phyloP scores from a whole-genome alignment of 306 rosid species.

The Senna tora region DNA sequence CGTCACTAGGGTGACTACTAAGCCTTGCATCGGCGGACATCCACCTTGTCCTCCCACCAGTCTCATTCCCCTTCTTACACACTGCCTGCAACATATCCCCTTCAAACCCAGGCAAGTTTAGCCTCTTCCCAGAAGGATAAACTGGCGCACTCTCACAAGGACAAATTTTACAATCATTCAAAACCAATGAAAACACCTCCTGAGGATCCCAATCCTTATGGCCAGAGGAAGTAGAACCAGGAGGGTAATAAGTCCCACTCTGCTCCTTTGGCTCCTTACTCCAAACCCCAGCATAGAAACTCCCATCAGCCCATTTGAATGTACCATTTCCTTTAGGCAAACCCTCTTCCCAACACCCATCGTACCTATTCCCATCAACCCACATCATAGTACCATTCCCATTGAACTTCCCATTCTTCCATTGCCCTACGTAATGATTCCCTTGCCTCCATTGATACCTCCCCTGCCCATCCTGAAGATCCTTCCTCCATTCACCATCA shows the following conservation, averaged over 20 bases:
- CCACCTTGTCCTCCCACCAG: slow-evolving; percentile 39
- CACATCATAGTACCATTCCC: slow-evolving; percentile 85
- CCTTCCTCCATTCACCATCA: slow-evolving; percentile 96
- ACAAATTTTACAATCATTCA: slow-evolving; percentile 45
- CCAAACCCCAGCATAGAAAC: slow-evolving; percentile 87
- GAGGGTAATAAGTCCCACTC: slow-evolving; percentile 72
- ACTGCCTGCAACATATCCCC: slow-evolving; percentile 36
- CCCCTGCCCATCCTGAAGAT: slow-evolving; percentile 79
- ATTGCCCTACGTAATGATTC: slow-evolving; percentile 76
- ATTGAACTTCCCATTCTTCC: slow-evolving; percentile 66
- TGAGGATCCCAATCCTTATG: slow-evolving; percentile 55
- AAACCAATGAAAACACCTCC: slow-evolving; percentile 38
- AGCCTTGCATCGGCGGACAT: slow-evolving; percentile 45
- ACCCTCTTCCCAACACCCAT: slow-evolving; percentile 90
- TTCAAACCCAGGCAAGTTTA: slow-evolving; percentile 46
- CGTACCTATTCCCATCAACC: slow-evolving; percentile 76
- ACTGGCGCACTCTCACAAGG: slow-evolving; percentile 47
- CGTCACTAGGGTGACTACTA: slow-evolving; percentile 30
- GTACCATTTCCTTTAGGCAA: slow-evolving; percentile 89
- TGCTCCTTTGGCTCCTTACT: slow-evolving; percentile 62
- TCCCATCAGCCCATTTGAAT: slow-evolving; percentile 76
- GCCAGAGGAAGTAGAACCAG: slow-evolving; percentile 33
- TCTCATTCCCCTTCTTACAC: slow-evolving; percentile 41
- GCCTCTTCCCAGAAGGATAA: slow-evolving; percentile 63
- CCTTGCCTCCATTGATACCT: slow-evolving; percentile 92